Percentiles rank a stretch among this genome's conserved stretches.
Conservation (phyloP, 768 basidiomycete species). For the Dendrothele bispora region DNA sequence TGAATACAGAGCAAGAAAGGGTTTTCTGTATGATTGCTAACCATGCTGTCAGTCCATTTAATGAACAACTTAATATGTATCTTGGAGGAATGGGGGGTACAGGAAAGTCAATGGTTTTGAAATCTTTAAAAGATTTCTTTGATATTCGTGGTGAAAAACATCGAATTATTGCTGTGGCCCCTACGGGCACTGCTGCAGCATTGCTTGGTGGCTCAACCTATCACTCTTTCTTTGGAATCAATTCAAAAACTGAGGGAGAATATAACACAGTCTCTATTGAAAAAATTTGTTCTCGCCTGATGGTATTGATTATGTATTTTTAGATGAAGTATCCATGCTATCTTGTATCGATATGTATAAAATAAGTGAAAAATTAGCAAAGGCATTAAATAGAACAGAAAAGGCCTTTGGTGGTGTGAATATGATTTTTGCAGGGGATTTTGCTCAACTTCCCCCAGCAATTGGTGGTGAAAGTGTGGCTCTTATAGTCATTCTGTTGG, state of each 20-base stretch:
- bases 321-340: constrained; percentile 45
- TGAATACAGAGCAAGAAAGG: no score
- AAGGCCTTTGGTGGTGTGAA: constrained; percentile 34
- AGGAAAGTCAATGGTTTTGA: no score
- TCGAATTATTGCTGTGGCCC: no score
- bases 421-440: constrained; percentile 38
- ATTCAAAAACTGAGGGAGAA: neutral
- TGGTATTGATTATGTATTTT: constrained; percentile 27
- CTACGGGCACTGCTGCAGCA: constrained; percentile 13
- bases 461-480: constrained; percentile 6
- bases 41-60: no score
- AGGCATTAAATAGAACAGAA: constrained; percentile 13
- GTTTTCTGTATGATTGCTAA: no score
- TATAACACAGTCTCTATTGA: neutral
- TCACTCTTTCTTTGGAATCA: constrained; percentile 14
- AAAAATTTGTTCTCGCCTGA: constrained; percentile 2
- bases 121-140: no score
- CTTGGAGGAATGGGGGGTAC: no score
- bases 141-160: no score
- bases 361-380: constrained; percentile 25
- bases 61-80: no score
- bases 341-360: constrained; percentile 29
- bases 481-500: constrained; percentile 9
- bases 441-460: constrained; percentile 34
- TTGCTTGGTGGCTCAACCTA: constrained; percentile 16